These are phyloP conservation scores for Lentinula boryana DNA, from an alignment of 768 basidiomycete species.

Conservation along the genomic window DNA sequence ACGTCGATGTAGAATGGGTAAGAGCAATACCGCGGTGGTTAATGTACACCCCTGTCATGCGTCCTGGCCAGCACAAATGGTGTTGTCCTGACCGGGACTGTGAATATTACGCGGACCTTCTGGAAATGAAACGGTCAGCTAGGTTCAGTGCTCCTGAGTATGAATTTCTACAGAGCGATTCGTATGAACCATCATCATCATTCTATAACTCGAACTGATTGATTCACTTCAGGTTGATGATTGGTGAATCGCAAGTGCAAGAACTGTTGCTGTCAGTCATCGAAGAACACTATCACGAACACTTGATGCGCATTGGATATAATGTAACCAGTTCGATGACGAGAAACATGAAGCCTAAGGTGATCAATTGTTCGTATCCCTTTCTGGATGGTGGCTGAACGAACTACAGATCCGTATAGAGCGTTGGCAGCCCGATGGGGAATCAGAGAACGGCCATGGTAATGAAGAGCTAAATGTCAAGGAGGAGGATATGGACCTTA, in stretches of 20 bases:
- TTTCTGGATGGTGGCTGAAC: background rate
- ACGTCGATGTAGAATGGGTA: background rate
- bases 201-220: background rate
- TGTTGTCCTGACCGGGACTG: background rate
- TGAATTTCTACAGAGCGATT: background rate
- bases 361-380: background rate
- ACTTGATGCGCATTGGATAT: background rate
- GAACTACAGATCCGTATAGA: background rate
- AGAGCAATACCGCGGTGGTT: background rate
- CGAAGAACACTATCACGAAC: constrained; percentile 3
- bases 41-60: background rate
- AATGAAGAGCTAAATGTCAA: background rate
- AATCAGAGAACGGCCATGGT: background rate
- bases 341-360: background rate
- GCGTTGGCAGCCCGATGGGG: background rate
- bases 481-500: background rate
- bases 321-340: too few relatives aligned
- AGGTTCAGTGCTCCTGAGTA: background rate
- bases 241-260: background rate
- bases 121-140: background rate
- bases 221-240: background rate
- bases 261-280: background rate
- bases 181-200: background rate
- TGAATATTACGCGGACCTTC: background rate
- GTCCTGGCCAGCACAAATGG: background rate